These are phyloP conservation scores for Alternaria arborescens DNA, from an alignment of 2,329 filamentous ascomycete genomes.

Conservation along the genomic window DNA sequence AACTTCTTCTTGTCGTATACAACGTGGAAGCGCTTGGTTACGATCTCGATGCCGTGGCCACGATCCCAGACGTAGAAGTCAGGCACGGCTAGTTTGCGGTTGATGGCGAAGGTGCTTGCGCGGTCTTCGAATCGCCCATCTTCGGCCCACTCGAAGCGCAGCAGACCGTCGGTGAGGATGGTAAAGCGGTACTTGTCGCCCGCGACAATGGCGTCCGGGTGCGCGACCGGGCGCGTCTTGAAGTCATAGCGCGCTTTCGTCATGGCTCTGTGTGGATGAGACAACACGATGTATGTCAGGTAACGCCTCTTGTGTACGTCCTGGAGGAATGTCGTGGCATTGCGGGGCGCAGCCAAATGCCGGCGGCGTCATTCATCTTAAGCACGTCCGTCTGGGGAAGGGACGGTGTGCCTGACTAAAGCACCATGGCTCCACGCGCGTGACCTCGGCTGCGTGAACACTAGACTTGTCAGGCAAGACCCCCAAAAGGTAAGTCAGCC, in stretches of 20 bases:
- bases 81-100: conserved; percentile 60
- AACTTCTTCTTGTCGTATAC: conserved; percentile 68
- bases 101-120: conserved; percentile 68
- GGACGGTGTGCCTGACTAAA: not conserved
- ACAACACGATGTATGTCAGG: conserved; percentile 19
- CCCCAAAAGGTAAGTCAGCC: conserved; percentile 24
- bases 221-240: conserved; percentile 55
- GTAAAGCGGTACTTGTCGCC: conserved; percentile 67
- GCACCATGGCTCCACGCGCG: conserved; percentile 28
- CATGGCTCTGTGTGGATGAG: conserved; percentile 31
- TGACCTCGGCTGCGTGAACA: conserved; percentile 30
- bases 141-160: conserved; percentile 70
- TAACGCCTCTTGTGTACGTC: conserved; percentile 17
- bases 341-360: conserved; percentile 25
- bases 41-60: conserved; percentile 62
- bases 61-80: conserved; percentile 60
- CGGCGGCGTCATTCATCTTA: conserved; percentile 31
- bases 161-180: conserved; percentile 63
- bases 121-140: conserved; percentile 70
- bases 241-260: conserved; percentile 54
- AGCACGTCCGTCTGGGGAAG: conserved; percentile 22
- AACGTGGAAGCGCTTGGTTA: conserved; percentile 64
- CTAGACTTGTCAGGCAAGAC: not conserved
- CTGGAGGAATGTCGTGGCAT: conserved; percentile 22
- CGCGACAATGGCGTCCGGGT: conserved; percentile 56